Base-by-base conservation (phyloP, 1,284 basidiomycete species). In the Puccinia triticina region DNA sequence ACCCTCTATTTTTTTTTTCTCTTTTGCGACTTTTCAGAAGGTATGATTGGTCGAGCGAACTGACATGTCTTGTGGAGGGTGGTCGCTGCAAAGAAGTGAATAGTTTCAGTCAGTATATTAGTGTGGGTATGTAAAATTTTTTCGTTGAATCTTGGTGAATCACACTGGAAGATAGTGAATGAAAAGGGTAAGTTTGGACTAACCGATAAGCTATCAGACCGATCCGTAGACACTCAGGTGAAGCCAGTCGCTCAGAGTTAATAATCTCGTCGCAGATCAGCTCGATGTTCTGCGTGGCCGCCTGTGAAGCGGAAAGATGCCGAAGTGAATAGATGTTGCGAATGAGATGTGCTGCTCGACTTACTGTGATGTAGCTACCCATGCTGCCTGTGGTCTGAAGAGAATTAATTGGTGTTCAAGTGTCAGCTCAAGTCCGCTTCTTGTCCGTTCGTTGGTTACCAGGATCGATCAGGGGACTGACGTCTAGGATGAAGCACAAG, bases 211-310 rank as follows among this genome's bases (percentile, higher is more conserved):
- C 95, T 91, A 84, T 87, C 40, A 89, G 84, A 1, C 87, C 88
- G 34, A 88, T 84, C 37, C 88, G 83, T 2, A 99, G 90, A 87
- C 98, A 95, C 84, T 96, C 94, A 55, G 90, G 90, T 55, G 91
- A 89, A 85, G 93, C 92, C 32, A 99, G 91, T 86, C 93, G 93
- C 74, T 96, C 95, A 40, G 95, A 97, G 88, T 95, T 92, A 87
- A 95, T 93, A 85, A 99, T 99, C 88, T 94, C 92, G 82, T 93
- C 93, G 87, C 95, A 97, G 86, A 99, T 99, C 86, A 93, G 91
- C 86, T 96, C 94, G 88, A 99, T 98, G 88, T 99, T 98, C 89
- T 93, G 94, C 10, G 96, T 96, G n/a, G 96, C 95, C 76, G 93
- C 75, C 75, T 55, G 32, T n/a, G 32, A 50, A 53, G n/a, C n/a